Evolutionary conservation across 768 basidiomycete species (phyloP), one percentile per base, ranked within the genome.

Genomic region (Termitomyces sp.): DNA sequence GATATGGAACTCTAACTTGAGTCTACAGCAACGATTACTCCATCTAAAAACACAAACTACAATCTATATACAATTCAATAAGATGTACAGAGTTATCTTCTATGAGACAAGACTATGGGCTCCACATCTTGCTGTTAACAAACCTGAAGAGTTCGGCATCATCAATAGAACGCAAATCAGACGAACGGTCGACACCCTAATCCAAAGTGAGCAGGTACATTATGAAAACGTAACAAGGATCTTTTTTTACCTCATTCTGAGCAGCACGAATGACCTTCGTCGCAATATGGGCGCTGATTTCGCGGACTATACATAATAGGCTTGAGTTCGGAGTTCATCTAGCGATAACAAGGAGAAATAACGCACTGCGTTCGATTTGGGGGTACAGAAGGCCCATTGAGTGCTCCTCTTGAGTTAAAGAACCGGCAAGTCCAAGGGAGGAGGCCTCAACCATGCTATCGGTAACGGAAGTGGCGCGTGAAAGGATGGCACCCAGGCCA

Each of bases 381-480:
- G 95, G 94, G 71, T 97, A 97, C 8, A 98, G 70, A 48, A 94
- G 77, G 45, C 82, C 88, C 43, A 73, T 65, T 3, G 74, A 76
- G 43, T 72, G 78, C 72, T 97, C 95, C 36, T 90, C 87, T 13
- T 68, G 62, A 1, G 82, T 92, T 43, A 95, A 77, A 4, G 90
- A 83, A 57, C 86, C 72, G 4, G 90, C 86, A 41, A 97, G 79
- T 7, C 91, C 92, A 30, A 91, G 78, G 3, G 93, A 88, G 13
- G 90, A 82, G 5, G 92, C 88, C 68, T 96, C 93, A 26, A 97
- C 88, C 90, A 98, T 94, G 61, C 77, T 77, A 68, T 94, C 90
- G 3, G 92, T 91, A 46, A 97, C 86, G 32, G 75, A 74, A 1
- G 78, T 75, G 20, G 85, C 88, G 43, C 84, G 81, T 56, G 84